Percentiles rank a stretch among this genome's conserved stretches.
Evolutionary conservation across 1,284 basidiomycete genomes (phyloP).

Genomic region (Fomitiporia mediterranea): DNA sequence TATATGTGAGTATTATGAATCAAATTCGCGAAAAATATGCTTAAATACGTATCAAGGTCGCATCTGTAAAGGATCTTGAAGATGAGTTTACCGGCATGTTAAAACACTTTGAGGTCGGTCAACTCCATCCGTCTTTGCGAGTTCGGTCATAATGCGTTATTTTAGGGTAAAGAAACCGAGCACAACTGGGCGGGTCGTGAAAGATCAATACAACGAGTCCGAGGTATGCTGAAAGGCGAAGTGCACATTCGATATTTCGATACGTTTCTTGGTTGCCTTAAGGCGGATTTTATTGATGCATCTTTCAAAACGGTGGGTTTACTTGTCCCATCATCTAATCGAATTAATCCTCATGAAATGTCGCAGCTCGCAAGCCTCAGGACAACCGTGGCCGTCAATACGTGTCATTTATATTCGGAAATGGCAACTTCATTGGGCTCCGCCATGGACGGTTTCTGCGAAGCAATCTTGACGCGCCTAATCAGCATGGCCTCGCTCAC

Average conservation of each 20-base stretch:
- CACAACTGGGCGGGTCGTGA: conserved; percentile 94
- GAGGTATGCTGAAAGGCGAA: conserved; percentile 90
- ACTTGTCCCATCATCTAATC: conserved; percentile 3
- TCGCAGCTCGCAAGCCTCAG: conserved; percentile 79
- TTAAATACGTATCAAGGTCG: conserved; percentile 54
- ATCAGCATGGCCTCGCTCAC: conserved; percentile 88
- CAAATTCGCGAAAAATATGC: not conserved
- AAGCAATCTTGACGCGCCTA: conserved; percentile 69
- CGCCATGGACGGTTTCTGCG: conserved; percentile 73
- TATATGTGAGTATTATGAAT: conserved; percentile 17
- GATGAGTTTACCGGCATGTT: conserved; percentile 77
- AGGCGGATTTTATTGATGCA: conserved; percentile 74
- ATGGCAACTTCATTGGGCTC: conserved; percentile 68
- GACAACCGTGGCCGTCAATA: conserved; percentile 84
- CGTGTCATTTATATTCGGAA: conserved; percentile 77
- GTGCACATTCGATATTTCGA: conserved; percentile 72
- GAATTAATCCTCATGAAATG: conserved; percentile 16
- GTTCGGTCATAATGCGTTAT: conserved; percentile 2
- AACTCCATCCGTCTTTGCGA: not conserved
- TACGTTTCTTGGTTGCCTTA: conserved; percentile 70
- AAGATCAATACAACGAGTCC: conserved; percentile 69
- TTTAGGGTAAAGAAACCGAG: conserved; percentile 90
- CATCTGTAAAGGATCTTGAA: conserved; percentile 81
- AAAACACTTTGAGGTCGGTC: conserved; percentile 71
- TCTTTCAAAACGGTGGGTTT: conserved; percentile 79